Conservation (phyloP, 106 monocot genomes). For the Posidonia australis region DNA sequence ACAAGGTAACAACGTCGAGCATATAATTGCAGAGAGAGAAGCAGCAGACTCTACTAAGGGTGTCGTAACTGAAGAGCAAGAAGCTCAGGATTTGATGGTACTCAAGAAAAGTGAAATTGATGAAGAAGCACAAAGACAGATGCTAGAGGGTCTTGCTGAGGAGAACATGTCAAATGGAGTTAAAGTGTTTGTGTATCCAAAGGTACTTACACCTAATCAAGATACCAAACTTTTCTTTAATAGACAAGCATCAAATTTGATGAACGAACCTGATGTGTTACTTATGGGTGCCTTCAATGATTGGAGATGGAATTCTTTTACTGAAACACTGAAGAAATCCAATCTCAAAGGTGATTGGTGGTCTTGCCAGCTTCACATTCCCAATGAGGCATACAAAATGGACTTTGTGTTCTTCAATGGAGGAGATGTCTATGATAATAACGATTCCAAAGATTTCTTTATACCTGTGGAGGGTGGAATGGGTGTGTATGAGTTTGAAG, state of each 20-base stretch:
- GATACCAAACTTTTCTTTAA: constrained; percentile 63
- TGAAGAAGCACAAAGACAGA: constrained; percentile 23
- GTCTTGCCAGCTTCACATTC: constrained; percentile 66
- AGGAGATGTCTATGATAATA: constrained; percentile 64
- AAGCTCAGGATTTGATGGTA: constrained; percentile 2
- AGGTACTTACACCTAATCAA: constrained; percentile 32
- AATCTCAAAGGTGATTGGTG: constrained; percentile 81
- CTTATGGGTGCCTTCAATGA: constrained; percentile 83
- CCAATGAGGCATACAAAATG: constrained; percentile 70
- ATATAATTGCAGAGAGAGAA: neutral
- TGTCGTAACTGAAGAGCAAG: neutral
- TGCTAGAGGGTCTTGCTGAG: constrained; percentile 52
- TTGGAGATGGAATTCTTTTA: constrained; percentile 80
- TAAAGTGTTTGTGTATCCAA: constrained; percentile 62
- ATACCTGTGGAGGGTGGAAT: constrained; percentile 50
- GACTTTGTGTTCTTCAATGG: constrained; percentile 95
- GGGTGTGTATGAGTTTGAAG: constrained; percentile 53
- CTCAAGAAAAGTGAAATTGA: constrained; percentile 27
- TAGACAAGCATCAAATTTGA: constrained; percentile 39
- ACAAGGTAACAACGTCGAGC: neutral
- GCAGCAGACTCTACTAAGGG: constrained; percentile 1
- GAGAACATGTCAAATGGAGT: constrained; percentile 34
- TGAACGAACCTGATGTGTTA: constrained; percentile 46
- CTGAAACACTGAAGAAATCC: constrained; percentile 52
- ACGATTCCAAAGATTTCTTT: constrained; percentile 51